Evolutionary conservation across 2,329 filamentous ascomycete species (phyloP), one percentile per base, ranked within the genome.

Genomic region (Cryphonectria radicalis): DNA sequence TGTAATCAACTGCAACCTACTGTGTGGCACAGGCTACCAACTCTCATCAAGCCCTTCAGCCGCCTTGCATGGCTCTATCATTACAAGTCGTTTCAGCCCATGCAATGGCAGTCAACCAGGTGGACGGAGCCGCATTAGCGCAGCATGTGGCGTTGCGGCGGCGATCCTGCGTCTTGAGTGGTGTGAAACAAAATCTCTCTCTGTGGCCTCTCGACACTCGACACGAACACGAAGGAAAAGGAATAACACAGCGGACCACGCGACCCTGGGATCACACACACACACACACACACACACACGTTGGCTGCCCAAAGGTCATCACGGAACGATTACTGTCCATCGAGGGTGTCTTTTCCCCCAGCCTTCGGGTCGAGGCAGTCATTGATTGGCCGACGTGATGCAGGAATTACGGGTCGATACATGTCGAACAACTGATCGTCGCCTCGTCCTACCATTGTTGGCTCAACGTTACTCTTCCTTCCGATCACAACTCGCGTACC

Each of bases 361-460:
- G 71, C 66, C 66, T 67, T 73, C 71, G 71, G 69, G 57, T 71
- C 59, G 10, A 53, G 7, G 59, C 28, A 55, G 14, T 3, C 25
- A 69, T 46, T 55, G 69, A 73, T 71, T 73, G 69, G 71, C 66
- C 57, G 55, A 43, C 17, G 28, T 13, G 28, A 13, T 46, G 63
- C 55, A 35, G 28, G 60, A 67, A 73, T 71, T 69, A 67, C 71
- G 69, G 71, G 35, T 73, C 55, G 66, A 57, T 68, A 71, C 71
- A 69, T 66, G 57, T 66, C 66, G 69, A 66, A 63, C 69, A 71
- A 71, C 60, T 40, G 63, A 66, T 60, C 35, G 7, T 66, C 40
- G 37, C 55, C 37, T 32, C 60, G 71, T 73, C 50, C 57, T n/a
- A 73, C 69, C 25, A n/a, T 10, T 10, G 43, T n/a, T 64, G 50